A percentile compares a stretch with the other conserved stretches of the same genome.
Evolutionary conservation across 2,329 filamentous ascomycete genomes (phyloP).

Genomic region (Cladophialophora psammophila): DNA sequence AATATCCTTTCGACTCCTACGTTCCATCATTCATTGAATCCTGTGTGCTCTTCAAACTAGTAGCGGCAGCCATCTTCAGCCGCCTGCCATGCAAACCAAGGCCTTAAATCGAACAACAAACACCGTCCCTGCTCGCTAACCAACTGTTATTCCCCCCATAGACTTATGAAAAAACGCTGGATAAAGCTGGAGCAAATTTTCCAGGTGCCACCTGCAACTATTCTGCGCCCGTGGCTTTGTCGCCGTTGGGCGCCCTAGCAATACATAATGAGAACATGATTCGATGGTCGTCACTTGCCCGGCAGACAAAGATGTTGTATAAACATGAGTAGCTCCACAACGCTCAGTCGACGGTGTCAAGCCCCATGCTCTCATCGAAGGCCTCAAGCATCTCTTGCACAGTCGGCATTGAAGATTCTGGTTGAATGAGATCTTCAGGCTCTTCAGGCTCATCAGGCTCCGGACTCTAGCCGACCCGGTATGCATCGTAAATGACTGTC

Average conservation of each 20-base stretch:
- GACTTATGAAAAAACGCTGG: not conserved
- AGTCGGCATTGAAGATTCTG: not conserved
- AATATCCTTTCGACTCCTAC: too few species aligned
- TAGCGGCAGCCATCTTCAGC: too few species aligned
- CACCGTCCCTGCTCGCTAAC: not conserved
- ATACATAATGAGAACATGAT: conserved; percentile 3
- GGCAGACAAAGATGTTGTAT: not conserved
- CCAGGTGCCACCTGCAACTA: not conserved
- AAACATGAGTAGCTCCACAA: not conserved
- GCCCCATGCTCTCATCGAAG: not conserved
- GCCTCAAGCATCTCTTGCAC: not conserved
- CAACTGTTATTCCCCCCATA: not conserved
- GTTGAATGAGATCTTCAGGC: not conserved
- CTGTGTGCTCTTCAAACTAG: too few species aligned
- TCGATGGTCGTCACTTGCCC: not conserved
- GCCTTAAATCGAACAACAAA: not conserved
- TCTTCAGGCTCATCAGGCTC: not conserved
- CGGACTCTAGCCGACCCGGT: conserved; percentile 35
- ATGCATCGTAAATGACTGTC: conserved; percentile 41
- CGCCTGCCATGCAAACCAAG: not conserved
- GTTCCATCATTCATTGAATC: too few species aligned
- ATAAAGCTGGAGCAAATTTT: too few species aligned
- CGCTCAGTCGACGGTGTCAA: not conserved
- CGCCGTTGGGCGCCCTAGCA: not conserved
- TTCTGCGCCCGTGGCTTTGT: not conserved